Percentiles rank a stretch among this genome's conserved stretches.
Evolutionary conservation across 2,329 filamentous ascomycete species (phyloP).

Genomic region (Aspergillus ibericus): DNA sequence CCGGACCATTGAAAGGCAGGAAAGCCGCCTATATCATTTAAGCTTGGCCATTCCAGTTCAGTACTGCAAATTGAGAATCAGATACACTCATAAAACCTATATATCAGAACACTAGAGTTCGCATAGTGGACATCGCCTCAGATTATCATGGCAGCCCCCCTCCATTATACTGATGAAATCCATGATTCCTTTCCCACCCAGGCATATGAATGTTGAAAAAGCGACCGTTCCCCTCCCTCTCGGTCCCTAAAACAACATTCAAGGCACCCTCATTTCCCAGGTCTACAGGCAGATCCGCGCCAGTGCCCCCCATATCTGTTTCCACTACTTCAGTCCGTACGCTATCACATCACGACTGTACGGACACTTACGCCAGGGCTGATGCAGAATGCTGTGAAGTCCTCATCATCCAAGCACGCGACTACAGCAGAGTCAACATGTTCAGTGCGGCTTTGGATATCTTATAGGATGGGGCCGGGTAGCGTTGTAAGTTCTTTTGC

Average conservation of each 20-base stretch:
- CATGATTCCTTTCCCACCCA: slow-evolving; percentile 35
- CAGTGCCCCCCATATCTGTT: slow-evolving; percentile 45
- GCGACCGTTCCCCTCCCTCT: slow-evolving; percentile 47
- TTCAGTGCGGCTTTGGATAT: slow-evolving; percentile 52
- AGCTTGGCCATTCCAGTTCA: too few relatives aligned
- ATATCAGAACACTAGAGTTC: too few relatives aligned
- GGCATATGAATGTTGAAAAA: slow-evolving; percentile 47
- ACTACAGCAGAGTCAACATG: slow-evolving; percentile 43
- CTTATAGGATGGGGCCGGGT: slow-evolving; percentile 41
- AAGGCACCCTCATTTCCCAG: slow-evolving; percentile 40
- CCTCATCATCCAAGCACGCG: slow-evolving; percentile 34
- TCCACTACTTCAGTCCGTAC: slow-evolving; percentile 38
- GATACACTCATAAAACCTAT: too few relatives aligned
- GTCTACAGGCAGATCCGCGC: slow-evolving; percentile 45
- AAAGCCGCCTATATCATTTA: too few relatives aligned
- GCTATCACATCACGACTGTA: background rate
- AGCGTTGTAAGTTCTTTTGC: slow-evolving; percentile 19
- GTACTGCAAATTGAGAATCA: too few relatives aligned
- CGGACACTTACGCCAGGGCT: slow-evolving; percentile 23
- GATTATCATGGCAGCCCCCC: slow-evolving; percentile 32
- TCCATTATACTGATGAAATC: slow-evolving; percentile 41
- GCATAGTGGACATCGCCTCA: too few relatives aligned
- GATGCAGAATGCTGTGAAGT: slow-evolving; percentile 44
- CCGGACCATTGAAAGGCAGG: too few relatives aligned
- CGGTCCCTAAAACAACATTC: slow-evolving; percentile 47